Evolutionary conservation across 768 basidiomycete genomes (phyloP).

Genomic region (Cystobasidium tubakii): DNA sequence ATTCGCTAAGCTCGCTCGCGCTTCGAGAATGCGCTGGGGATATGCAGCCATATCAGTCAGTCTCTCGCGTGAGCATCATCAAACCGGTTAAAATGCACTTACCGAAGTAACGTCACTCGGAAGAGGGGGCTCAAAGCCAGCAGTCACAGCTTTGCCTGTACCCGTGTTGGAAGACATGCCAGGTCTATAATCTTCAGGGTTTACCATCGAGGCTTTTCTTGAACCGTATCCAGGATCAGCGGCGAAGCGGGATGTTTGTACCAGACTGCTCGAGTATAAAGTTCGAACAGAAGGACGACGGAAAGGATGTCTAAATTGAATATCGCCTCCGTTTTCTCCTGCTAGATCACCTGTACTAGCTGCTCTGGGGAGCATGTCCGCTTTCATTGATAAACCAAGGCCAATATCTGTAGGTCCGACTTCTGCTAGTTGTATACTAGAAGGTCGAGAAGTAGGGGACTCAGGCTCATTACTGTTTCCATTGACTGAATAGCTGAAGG

Average conservation of each 20-base stretch:
- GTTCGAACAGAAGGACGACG: constrained; percentile 5
- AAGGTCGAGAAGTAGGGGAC: background rate
- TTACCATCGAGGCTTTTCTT: constrained; percentile 18
- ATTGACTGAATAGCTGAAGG: background rate
- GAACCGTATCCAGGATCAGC: background rate
- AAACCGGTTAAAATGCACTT: background rate
- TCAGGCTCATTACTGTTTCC: background rate
- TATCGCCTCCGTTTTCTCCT: background rate
- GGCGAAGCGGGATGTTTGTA: background rate
- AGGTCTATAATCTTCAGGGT: constrained; percentile 35
- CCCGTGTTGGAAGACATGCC: background rate
- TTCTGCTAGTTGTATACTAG: background rate
- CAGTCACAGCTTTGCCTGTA: constrained; percentile 9
- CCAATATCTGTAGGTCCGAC: background rate
- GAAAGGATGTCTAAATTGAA: constrained; percentile 8
- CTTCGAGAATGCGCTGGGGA: constrained; percentile 6
- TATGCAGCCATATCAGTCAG: background rate
- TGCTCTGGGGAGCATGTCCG: background rate
- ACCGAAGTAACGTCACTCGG: background rate
- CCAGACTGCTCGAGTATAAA: background rate
- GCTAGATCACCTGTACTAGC: constrained; percentile 1
- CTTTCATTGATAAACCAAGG: background rate
- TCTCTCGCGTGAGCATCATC: too few relatives aligned
- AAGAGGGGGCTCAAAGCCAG: constrained; percentile 27
- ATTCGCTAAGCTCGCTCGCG: background rate